Base-by-base conservation (phyloP, 208 protist species). In the Novymonas esmeraldas region DNA sequence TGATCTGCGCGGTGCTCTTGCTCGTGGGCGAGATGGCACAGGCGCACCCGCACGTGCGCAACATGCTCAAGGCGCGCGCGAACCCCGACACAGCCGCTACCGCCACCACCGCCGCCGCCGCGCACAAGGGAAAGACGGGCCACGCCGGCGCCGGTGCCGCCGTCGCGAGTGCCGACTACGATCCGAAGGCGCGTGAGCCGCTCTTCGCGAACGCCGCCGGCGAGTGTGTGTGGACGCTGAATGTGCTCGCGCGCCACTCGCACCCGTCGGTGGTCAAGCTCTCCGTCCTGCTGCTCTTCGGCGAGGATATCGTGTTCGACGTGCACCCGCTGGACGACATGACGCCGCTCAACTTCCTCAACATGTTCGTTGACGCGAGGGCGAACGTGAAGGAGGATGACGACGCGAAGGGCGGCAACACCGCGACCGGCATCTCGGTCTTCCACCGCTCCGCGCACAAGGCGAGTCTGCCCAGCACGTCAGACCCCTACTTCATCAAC, bases 231-330 rank as follows among this genome's bases (percentile, higher is more conserved):
- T 97, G 90, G 90, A 83, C 78, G 31, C 82, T 97, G 20, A 83
- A 87, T 77, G 36, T 89, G 26, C 83, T 96, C 72, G 56, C 79
- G 1, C 86, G 83, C 33, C 93, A 97, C 79, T 87, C 81, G 24
- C 93, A 97, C 79, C 93, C 93, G 6, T 93, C 91, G 2, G 91
- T 97, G 13, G 90, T 94, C 45, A 89, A 90, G 76, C 81, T 97
- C 14, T 89, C 93, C 4, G 79, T 95, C 34, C 76, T 93, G 70
- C 74, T 97, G 9, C 74, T 95, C 42, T 92, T 94, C 61, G 80
- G 85, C 41, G 88, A 97, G 66, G 88, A 95, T 41, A 86, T 95
- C 51, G 81, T 93, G 55, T 95, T 95, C 69, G 89, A 94, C 64
- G 79, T 80, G 42, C 89, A 97, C 68, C 92, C 92, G 16, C 79